These are phyloP conservation scores for Termitomyces sp. DNA, from an alignment of 768 basidiomycete species.

Conservation along the genomic window DNA sequence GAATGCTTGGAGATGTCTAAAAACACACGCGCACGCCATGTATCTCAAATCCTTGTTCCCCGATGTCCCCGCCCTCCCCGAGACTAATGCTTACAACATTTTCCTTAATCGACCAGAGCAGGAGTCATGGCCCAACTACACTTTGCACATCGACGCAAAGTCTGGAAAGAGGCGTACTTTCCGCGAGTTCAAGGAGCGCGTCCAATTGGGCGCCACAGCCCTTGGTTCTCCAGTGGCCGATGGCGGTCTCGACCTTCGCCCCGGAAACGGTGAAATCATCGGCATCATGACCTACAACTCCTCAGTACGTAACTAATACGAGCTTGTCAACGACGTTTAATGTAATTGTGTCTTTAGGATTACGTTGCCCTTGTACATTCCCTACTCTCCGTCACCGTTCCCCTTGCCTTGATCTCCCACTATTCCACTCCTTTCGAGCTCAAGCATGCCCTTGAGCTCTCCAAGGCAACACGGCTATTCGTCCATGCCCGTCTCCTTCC, in stretches of 20 bases:
- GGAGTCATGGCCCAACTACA: conserved; percentile 51
- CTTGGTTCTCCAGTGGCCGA: conserved; percentile 40
- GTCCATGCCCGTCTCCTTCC: conserved; percentile 44
- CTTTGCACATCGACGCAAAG: conserved; percentile 50
- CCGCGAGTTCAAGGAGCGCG: conserved; percentile 45
- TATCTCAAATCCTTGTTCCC: conserved; percentile 56
- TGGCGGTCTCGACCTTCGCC: conserved; percentile 55
- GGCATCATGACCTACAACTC: conserved; percentile 72
- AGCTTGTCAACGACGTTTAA: neutral
- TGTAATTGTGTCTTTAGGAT: conserved; percentile 35
- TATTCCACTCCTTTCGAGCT: conserved; percentile 58
- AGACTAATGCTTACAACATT: conserved; percentile 52
- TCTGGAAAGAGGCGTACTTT: conserved; percentile 45
- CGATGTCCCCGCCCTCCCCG: conserved; percentile 43
- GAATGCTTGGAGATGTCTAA: neutral
- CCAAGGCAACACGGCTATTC: conserved; percentile 50
- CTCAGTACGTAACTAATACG: conserved; percentile 39
- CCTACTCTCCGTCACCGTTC: conserved; percentile 44
- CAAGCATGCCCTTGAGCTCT: conserved; percentile 43
- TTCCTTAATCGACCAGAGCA: conserved; percentile 55
- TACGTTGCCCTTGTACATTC: conserved; percentile 48
- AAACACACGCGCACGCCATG: conserved; percentile 31
- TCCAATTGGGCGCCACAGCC: conserved; percentile 55
- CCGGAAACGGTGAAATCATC: conserved; percentile 50
- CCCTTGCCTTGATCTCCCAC: conserved; percentile 50